Base-by-base conservation (phyloP, 2,329 filamentous ascomycete species). In the Cytospora schulzeri region DNA sequence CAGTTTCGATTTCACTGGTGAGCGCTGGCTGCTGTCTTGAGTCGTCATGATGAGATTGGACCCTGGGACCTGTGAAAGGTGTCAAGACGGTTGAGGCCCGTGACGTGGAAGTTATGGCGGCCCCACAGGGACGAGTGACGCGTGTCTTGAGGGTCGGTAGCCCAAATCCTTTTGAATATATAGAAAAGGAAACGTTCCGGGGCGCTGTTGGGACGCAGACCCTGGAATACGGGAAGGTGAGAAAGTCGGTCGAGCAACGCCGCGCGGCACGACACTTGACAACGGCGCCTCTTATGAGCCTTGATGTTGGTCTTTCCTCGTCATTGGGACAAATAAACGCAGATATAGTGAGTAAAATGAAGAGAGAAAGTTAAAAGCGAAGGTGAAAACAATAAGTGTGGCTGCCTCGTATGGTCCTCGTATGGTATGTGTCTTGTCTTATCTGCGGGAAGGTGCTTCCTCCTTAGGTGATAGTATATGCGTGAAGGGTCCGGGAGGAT, bases 1-100 rank as follows among this genome's bases (percentile, higher is more conserved):
- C 6, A 65, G 26, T 31, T 55, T 62, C 11, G 65, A 62, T 26
- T 3, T 48, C 45, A 52, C 41, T 28, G 38, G 22, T 7, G 58
- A 65, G 7, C n/a, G 31, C 19, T 57, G 60, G 26, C 17, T 6
- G 29, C 22, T 29, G 19, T 59, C 38, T 26, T 58, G 54, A 31
- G 50, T 19, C 35, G 62, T 19, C 65, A 67, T 67, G 41, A 22
- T 52, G 26, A 17, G 6, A 24, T 8, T n/a, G 14, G 24, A 24
- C 4, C 6, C 26, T 1, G 35, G 12, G n/a, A 8, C 31, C 12
- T 28, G 2, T 41, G 54, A 17, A n/a, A 33, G 15, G 24, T 31
- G 15, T 29, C n/a, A n/a, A 52, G 54, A 22, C 11, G 6, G 29
- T 7, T 15, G 1, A 19, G 3, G n/a, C 17, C 35, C 14, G 41